Percentiles rank a stretch among this genome's conserved stretches.
Conservation (phyloP, 2,329 filamentous ascomycete species). For the Phoma sp. region DNA sequence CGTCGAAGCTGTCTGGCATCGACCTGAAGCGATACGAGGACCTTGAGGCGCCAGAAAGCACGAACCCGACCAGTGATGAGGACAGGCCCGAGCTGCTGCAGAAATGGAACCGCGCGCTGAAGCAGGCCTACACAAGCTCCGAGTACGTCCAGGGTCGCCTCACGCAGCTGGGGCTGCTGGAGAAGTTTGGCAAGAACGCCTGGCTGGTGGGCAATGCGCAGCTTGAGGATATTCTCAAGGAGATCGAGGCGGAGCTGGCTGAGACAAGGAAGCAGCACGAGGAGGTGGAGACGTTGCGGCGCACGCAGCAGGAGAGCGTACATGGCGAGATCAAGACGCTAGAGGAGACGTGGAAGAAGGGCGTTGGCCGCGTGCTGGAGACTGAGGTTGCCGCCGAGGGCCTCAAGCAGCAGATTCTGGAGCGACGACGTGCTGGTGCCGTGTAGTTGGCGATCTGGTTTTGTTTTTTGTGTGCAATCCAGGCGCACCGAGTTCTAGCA, state of each 20-base stretch:
- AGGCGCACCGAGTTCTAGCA: not conserved
- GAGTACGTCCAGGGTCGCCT: conserved; percentile 63
- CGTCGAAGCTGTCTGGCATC: conserved; percentile 63
- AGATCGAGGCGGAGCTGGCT: conserved; percentile 76
- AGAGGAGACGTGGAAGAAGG: conserved; percentile 79
- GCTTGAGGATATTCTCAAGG: conserved; percentile 72
- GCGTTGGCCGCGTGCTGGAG: conserved; percentile 81
- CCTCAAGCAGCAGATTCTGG: conserved; percentile 55
- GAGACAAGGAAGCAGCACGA: conserved; percentile 73
- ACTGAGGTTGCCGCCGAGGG: conserved; percentile 83
- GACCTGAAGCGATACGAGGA: conserved; percentile 85
- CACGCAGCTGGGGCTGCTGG: conserved; percentile 74
- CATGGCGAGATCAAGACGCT: conserved; percentile 74
- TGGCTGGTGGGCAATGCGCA: conserved; percentile 88
- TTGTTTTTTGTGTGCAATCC: not conserved
- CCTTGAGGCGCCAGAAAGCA: conserved; percentile 62
- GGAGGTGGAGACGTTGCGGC: conserved; percentile 71
- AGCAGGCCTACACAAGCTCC: conserved; percentile 63
- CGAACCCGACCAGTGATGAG: conserved; percentile 46
- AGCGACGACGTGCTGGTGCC: conserved; percentile 42
- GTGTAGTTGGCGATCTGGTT: conserved; percentile 17
- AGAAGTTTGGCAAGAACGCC: conserved; percentile 83
- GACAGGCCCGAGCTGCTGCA: conserved; percentile 47
- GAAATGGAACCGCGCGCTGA: conserved; percentile 59
- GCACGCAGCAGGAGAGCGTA: conserved; percentile 71